Evolutionary conservation across 768 basidiomycete genomes (phyloP), one percentile per base, ranked within the genome.

Genomic region (Lactifluus rugatus): DNA sequence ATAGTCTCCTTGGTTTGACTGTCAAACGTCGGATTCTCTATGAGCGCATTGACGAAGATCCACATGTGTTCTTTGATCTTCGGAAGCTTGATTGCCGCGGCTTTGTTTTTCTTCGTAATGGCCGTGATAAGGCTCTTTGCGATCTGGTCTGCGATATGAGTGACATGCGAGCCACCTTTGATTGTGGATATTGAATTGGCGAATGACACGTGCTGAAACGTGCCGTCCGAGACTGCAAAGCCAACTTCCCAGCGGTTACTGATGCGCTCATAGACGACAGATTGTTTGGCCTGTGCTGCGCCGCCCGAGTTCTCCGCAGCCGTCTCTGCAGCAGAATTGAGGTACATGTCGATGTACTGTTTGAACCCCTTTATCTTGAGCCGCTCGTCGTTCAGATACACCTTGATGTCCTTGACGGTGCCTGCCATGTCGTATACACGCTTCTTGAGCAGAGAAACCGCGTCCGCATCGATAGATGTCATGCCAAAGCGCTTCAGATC

Each of bases 1-100:
- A 99, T 74, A 4, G 85, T 88, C 70, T 99, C 96, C 75, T 99
- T 99, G 37, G 96, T 97, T 72, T 99, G 96, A 78, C 91, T 93
- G 78, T 99, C 95, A 72, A 99, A 99, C 1, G 93, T 91, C 9
- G 96, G 95, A 68, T 99, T 99, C 74, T 95, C 94, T 64, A 99
- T 86, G 60, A 96, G 76, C 14, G 91, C 84, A 66, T 97, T 98
- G 68, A 99, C 85, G 67, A 98, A 99, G 54, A 99, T 80, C 92
- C 91, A 94, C 84, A 99, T 93, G 69, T 99, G 94, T 66, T 87
- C 93, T 77, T 92, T 95, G 74, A 98, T 85, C 73, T 96, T 93
- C 53, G 84, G 81, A 16, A 90, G 80, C 70, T 97, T 98, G 66
- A 98, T 87, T 0, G 87, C 80, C n/a, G 93, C 92, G 2, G 78